These are phyloP conservation scores for Phytophthora podocarpi DNA, from an alignment of 352 stramenopile species.

Conservation along the genomic window DNA sequence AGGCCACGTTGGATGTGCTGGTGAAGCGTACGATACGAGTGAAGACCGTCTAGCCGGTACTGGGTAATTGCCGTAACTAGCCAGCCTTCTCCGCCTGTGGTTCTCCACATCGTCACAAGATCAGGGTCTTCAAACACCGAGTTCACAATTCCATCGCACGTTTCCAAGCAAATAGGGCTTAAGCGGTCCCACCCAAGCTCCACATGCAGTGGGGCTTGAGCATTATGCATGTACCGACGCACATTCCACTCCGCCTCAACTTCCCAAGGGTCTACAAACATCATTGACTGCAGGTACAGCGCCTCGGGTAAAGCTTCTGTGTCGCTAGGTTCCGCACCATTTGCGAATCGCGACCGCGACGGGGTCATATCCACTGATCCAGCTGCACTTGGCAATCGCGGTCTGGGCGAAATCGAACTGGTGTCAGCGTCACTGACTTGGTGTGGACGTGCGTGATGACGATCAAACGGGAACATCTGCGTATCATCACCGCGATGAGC, in stretches of 20 bases:
- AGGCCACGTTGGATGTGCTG: constrained; percentile 46
- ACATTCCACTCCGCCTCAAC: constrained; percentile 73
- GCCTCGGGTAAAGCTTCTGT: constrained; percentile 21
- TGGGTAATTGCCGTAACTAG: constrained; percentile 84
- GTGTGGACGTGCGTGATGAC: constrained; percentile 8
- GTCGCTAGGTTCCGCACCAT: constrained; percentile 15
- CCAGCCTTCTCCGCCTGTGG: constrained; percentile 74
- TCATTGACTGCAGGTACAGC: constrained; percentile 62
- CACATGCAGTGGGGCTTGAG: constrained; percentile 48
- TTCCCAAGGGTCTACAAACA: constrained; percentile 87
- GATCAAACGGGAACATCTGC: constrained; percentile 53
- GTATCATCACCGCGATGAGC: constrained; percentile 56
- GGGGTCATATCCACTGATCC: constrained; percentile 7
- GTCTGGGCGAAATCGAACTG: constrained; percentile 1
- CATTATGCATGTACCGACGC: constrained; percentile 65
- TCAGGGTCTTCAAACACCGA: constrained; percentile 67
- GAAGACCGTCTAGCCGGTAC: constrained; percentile 74
- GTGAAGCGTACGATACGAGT: constrained; percentile 52
- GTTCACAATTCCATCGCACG: constrained; percentile 65
- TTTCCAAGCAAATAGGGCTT: constrained; percentile 66
- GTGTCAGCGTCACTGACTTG: constrained; percentile 7
- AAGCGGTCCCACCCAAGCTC: constrained; percentile 82
- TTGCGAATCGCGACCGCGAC: constrained; percentile 13
- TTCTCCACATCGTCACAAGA: constrained; percentile 75
- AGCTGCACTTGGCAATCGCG: constrained; percentile 12